Evolutionary conservation across 2,329 filamentous ascomycete genomes (phyloP).

Genomic region (Beauveria pseudobassiana): DNA sequence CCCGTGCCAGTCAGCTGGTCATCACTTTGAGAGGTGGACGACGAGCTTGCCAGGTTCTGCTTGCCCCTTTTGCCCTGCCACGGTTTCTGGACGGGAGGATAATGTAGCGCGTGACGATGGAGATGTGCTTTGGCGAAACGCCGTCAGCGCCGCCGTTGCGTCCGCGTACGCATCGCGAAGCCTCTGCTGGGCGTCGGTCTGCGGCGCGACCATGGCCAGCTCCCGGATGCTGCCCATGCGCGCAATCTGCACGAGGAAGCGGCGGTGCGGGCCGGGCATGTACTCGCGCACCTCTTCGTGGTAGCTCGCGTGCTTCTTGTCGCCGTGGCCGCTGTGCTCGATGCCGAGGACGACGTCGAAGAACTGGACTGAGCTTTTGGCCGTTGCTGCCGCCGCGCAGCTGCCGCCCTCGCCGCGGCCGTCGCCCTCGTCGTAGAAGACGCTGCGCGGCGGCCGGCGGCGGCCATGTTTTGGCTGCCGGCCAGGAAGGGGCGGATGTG

Average conservation of each 20-base stretch:
- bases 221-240: slow-evolving; percentile 66
- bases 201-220: slow-evolving; percentile 50
- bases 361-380: slow-evolving; percentile 92
- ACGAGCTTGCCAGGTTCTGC: slow-evolving; percentile 39
- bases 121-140: slow-evolving; percentile 77
- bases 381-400: slow-evolving; percentile 89
- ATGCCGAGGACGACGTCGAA: slow-evolving; percentile 82
- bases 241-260: slow-evolving; percentile 66
- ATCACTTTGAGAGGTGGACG: slow-evolving; percentile 24
- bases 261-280: slow-evolving; percentile 79
- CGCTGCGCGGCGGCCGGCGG: slow-evolving; percentile 70
- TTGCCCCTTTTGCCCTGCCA: slow-evolving; percentile 19
- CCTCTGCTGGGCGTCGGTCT: slow-evolving; percentile 40
- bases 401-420: slow-evolving; percentile 53
- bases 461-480: slow-evolving; percentile 86
- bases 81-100: slow-evolving; percentile 61
- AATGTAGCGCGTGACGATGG: slow-evolving; percentile 86
- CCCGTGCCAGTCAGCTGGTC: slow-evolving; percentile 70
- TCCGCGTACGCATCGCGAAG: slow-evolving; percentile 53
- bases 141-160: slow-evolving; percentile 66
- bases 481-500: slow-evolving; percentile 82
- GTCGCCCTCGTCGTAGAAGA: slow-evolving; percentile 67
- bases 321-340: slow-evolving; percentile 53
- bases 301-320: slow-evolving; percentile 31
- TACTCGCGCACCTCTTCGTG: slow-evolving; percentile 71